phyloP scores from a whole-genome alignment of 108 stramenopile species.

The Thalassiosira profunda region DNA sequence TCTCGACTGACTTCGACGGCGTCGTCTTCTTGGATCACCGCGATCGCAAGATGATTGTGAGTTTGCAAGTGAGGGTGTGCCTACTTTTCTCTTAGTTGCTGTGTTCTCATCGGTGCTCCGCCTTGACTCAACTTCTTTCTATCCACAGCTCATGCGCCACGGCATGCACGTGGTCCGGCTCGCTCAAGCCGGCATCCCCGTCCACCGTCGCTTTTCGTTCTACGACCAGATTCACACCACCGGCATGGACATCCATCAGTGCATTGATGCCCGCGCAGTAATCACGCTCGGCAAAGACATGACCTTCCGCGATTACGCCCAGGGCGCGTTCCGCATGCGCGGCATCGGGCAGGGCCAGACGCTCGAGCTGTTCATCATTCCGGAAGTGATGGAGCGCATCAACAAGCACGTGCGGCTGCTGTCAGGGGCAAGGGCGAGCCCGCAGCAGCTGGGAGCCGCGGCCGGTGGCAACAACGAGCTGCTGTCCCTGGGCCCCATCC shows the following conservation, averaged over 20 bases:
- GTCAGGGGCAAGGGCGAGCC: constrained; percentile 27
- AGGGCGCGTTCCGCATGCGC: constrained; percentile 97
- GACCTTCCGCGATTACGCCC: constrained; percentile 98
- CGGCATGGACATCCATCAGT: constrained; percentile 98
- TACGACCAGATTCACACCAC: constrained; percentile 99
- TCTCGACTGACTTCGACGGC: constrained; percentile 86
- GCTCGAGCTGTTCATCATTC: constrained; percentile 91
- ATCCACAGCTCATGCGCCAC: constrained; percentile 70
- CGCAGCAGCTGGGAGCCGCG: constrained; percentile 12
- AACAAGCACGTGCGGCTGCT: constrained; percentile 55
- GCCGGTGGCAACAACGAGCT: constrained; percentile 63
- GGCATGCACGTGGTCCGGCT: constrained; percentile 86
- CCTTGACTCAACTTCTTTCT: too few relatives aligned
- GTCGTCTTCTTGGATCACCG: constrained; percentile 95
- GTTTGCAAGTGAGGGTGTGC: too few relatives aligned
- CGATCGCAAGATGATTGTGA: constrained; percentile 95
- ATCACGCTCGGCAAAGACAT: constrained; percentile 98
- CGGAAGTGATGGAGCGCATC: constrained; percentile 92
- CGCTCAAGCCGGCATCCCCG: constrained; percentile 90
- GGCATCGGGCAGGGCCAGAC: constrained; percentile 97
- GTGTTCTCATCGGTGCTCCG: too few relatives aligned
- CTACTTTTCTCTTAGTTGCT: too few relatives aligned
- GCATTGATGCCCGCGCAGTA: constrained; percentile 88
- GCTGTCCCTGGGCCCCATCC: constrained; percentile 48
- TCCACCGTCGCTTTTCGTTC: constrained; percentile 92